Evolutionary conservation across 805 yeast genomes (phyloP), one percentile per base, ranked within the genome.

Genomic region (Dipodascus geniculatus): DNA sequence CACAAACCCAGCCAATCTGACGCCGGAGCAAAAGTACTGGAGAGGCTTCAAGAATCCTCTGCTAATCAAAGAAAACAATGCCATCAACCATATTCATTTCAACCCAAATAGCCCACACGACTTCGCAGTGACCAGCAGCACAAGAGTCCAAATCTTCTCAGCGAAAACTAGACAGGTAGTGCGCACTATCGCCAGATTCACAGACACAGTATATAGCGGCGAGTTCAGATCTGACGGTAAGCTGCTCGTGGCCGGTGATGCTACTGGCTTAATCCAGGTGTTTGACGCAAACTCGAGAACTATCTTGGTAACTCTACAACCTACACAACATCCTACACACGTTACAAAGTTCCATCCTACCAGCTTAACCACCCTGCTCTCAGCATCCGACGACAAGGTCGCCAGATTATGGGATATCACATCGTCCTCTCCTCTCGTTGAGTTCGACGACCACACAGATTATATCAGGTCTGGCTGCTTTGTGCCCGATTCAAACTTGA

Each of bases 161-260:
- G 83, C 96, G n/a, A 87, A 87, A 67, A 93, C 98, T 0, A 78
- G 97, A 62, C 95, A 88, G 65, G 96, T 90, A 2, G 74, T 81
- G 42, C 87, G 87, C 70, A 89, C 96, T 0, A 86, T 89, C 60
- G 74, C 83, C 3, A 71, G 97, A 58, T 93, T 93, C 70, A 89
- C 87, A 65, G 98, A 91, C 63, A 82, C 90, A 0, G 99, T 89
- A 0, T 88, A 87, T 65, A 80, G 88, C 31, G 98, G 96, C 49
- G 95, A 89, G 66, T 91, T 83, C 68, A 78, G 98, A 63, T 78
- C 78, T 54, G 99, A 93, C 65, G 99, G 99, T 53, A 86, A 87
- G 65, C 76, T 93, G 49, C 68, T 93, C 24, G 95, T 85, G 20
- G 97, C 97, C 2, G 95, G 96, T 62, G 99, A 93, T 71, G 96